Conservation (phyloP, 352 stramenopile species). For the Phytophthora pini region DNA sequence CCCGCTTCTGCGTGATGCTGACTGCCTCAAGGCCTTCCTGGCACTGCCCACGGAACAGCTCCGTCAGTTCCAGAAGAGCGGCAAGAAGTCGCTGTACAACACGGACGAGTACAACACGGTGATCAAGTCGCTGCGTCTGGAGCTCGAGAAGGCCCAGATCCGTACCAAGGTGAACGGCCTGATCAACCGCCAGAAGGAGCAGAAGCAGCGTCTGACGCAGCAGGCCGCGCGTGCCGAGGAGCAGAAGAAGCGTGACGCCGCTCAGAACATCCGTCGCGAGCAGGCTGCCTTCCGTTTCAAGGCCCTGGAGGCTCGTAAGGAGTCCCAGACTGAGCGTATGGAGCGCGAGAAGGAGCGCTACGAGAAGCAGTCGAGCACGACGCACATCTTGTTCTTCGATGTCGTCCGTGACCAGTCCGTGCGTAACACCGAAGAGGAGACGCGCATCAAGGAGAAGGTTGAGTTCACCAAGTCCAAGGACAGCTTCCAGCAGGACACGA, state of each 20-base stretch:
- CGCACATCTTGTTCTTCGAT: conserved; percentile 88
- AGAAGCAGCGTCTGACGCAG: conserved; percentile 71
- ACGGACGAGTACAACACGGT: conserved; percentile 83
- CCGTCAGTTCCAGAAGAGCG: conserved; percentile 70
- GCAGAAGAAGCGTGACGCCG: conserved; percentile 75
- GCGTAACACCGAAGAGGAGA: conserved; percentile 83
- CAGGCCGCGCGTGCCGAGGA: conserved; percentile 64
- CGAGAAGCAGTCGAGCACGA: conserved; percentile 73
- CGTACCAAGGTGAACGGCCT: conserved; percentile 80
- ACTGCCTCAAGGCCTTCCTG: conserved; percentile 89
- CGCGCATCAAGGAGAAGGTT: conserved; percentile 85
- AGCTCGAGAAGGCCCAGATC: conserved; percentile 89
- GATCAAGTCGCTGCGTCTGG: conserved; percentile 77
- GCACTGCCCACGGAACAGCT: conserved; percentile 75
- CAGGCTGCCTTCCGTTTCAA: conserved; percentile 78
- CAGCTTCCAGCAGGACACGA: conserved; percentile 87
- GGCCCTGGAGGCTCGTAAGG: conserved; percentile 81
- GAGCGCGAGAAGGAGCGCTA: conserved; percentile 86
- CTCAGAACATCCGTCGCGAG: conserved; percentile 78
- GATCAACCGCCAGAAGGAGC: conserved; percentile 66
- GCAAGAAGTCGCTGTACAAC: conserved; percentile 80
- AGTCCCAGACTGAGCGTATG: conserved; percentile 80
- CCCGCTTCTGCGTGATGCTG: conserved; percentile 75
- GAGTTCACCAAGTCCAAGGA: conserved; percentile 92
- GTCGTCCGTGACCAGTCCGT: conserved; percentile 75